These are phyloP conservation scores for Thalassiosira mediterranea DNA, from an alignment of 352 stramenopile species.

Conservation along the genomic window DNA sequence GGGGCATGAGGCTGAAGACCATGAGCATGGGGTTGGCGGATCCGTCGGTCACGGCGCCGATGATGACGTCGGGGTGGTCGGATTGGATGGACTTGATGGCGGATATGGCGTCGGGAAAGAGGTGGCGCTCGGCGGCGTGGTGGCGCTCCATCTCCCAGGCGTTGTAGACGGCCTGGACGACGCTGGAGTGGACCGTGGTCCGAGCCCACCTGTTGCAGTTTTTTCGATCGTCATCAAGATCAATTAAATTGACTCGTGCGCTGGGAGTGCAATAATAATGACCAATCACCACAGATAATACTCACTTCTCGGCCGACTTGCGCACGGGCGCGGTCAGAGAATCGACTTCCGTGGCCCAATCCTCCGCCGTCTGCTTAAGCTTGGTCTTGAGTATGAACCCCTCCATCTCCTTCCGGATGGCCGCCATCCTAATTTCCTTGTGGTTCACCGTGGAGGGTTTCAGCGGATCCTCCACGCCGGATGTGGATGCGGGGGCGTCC, in stretches of 20 bases:
- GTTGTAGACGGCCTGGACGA: slow-evolving; percentile 79
- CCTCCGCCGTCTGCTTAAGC: slow-evolving; percentile 66
- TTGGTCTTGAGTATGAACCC: slow-evolving; percentile 66
- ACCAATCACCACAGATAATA: slow-evolving; percentile 20
- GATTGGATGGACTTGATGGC: slow-evolving; percentile 79
- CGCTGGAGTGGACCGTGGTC: slow-evolving; percentile 63
- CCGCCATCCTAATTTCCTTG: slow-evolving; percentile 77
- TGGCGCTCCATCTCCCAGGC: slow-evolving; percentile 85
- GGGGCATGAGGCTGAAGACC: slow-evolving; percentile 79
- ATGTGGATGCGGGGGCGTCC: slow-evolving; percentile 29
- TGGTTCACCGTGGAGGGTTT: slow-evolving; percentile 62
- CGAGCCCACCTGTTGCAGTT: slow-evolving; percentile 64
- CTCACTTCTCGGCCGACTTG: slow-evolving; percentile 66
- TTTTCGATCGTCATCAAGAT: not conserved
- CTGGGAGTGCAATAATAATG: too few species aligned
- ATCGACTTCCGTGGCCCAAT: slow-evolving; percentile 49
- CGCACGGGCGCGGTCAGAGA: slow-evolving; percentile 9
- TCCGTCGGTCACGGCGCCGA: slow-evolving; percentile 84
- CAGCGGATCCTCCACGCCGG: slow-evolving; percentile 5
- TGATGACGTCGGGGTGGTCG: slow-evolving; percentile 77
- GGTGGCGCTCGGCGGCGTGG: slow-evolving; percentile 77
- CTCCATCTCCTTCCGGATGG: slow-evolving; percentile 82
- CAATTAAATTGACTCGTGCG: slow-evolving; percentile 2
- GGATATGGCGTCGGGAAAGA: slow-evolving; percentile 77
- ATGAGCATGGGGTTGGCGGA: slow-evolving; percentile 82